Percentiles rank a stretch among this genome's conserved stretches.
Evolutionary conservation across 108 stramenopile species (phyloP).

Genomic region (Asterionellopsis glacialis): DNA sequence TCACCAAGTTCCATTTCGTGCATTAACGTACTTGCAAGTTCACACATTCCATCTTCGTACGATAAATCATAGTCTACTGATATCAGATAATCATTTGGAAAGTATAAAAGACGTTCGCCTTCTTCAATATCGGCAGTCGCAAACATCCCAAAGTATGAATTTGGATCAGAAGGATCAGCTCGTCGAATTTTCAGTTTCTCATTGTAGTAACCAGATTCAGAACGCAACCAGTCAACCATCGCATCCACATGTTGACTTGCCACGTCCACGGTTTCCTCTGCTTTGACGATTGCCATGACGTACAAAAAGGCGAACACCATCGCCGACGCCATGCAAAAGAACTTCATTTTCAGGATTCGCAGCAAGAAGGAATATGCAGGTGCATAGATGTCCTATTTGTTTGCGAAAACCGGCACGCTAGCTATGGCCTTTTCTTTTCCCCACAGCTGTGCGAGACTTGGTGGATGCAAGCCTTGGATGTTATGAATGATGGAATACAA

Average conservation of each 20-base stretch:
- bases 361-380: no score
- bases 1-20: constrained; percentile 17
- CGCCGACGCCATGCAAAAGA: no score
- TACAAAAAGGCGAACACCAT: no score
- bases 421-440: no score
- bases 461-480: no score
- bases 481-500: no score
- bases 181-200: constrained; percentile 22
- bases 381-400: no score
- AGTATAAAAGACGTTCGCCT: constrained; percentile 13
- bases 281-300: no score
- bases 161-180: constrained; percentile 6
- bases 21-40: constrained; percentile 2
- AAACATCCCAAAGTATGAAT: constrained; percentile 21
- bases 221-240: constrained; percentile 21
- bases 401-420: no score
- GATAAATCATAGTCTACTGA: neutral
- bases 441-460: no score
- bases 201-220: constrained; percentile 19
- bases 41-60: neutral
- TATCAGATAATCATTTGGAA: constrained; percentile 13
- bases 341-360: no score
- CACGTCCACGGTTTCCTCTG: no score
- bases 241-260: constrained; percentile 2
- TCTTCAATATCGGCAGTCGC: constrained; percentile 12